Base-by-base conservation (phyloP, 2,329 filamentous ascomycete species). In the Fusarium sp. region DNA sequence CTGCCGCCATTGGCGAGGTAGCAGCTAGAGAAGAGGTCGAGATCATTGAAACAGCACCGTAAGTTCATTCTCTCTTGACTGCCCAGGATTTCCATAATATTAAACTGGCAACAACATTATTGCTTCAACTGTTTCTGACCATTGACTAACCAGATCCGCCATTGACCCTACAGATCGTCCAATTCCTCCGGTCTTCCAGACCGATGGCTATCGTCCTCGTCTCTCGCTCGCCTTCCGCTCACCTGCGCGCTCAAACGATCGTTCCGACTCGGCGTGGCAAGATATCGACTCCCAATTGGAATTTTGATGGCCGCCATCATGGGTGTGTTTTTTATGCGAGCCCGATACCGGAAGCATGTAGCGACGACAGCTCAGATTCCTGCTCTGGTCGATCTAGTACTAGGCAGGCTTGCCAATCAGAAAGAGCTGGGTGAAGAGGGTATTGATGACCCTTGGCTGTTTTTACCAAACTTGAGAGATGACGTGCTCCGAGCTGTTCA, bases 181-280 rank as follows among this genome's bases (percentile, higher is more conserved):
- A 80, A 83, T 88, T 85, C 87, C 86, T 82, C 82, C 83, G 80
- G 84, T 85, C 82, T 89, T 89, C 77, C 85, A 84, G 79, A 79
- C 80, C 83, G 84, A 84, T 83, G 83, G 80, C 88, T 98, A 86
- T 88, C 89, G 82, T 95, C 92, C 83, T 92, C 88, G 85, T 97
- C 93, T 85, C 92, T 97, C 91, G 92, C 94, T 87, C 88, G 92
- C 81, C 87, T 98, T 91, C 88, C 94, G 84, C 85, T 98, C 91
- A 79, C 83, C 84, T 98, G 93, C 82, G 88, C 92, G 81, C 75
- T 93, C 91, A 88, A 88, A 80, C 87, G 92, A 84, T 92, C 90
- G 81, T 81, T 94, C 88, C 85, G 91, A 83, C 88, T 91, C 86
- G 88, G 91, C 80, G 76, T 96, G 92, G 93, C 91, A 88, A 87